Evolutionary conservation across 2,329 filamentous ascomycete species (phyloP).

Genomic region (Byssochlamys sp.): DNA sequence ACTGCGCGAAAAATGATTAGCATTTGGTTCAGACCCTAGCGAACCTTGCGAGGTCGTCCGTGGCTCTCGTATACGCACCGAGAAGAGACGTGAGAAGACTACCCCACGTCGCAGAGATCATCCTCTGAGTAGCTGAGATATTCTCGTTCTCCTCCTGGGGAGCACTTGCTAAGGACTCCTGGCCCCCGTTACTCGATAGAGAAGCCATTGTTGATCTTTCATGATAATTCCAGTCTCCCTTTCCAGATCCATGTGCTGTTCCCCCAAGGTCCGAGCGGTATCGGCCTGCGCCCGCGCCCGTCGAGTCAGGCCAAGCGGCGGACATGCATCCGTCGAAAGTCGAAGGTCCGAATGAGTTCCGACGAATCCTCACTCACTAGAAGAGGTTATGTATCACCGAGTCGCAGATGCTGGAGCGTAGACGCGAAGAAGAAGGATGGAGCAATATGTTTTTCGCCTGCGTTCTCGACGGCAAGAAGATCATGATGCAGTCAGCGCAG

Average conservation of each 20-base stretch:
- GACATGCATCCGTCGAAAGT: conserved; percentile 17
- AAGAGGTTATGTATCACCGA: background rate
- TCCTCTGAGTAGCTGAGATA: conserved; percentile 78
- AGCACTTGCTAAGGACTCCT: conserved; percentile 11
- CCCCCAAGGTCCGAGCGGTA: conserved; percentile 14
- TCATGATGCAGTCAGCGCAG: conserved; percentile 13
- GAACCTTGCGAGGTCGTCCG: background rate
- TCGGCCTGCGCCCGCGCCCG: conserved; percentile 15
- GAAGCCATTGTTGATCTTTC: conserved; percentile 25
- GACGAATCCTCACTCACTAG: background rate
- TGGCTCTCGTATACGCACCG: conserved; percentile 48
- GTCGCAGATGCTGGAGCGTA: background rate
- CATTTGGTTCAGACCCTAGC: conserved; percentile 1
- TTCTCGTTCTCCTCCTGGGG: conserved; percentile 28
- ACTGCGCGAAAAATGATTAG: conserved; percentile 44
- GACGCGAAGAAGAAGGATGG: background rate
- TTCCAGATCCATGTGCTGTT: conserved; percentile 1
- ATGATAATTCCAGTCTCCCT: conserved; percentile 21
- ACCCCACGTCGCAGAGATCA: conserved; percentile 85
- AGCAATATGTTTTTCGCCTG: background rate
- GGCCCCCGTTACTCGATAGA: conserved; percentile 16
- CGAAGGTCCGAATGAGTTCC: background rate
- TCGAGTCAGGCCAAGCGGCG: conserved; percentile 10
- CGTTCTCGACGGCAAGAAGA: conserved; percentile 1
- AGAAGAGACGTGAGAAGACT: conserved; percentile 82